Evolutionary conservation across 129 eudicot genomes (phyloP).

Genomic region (Apium graveolens): DNA sequence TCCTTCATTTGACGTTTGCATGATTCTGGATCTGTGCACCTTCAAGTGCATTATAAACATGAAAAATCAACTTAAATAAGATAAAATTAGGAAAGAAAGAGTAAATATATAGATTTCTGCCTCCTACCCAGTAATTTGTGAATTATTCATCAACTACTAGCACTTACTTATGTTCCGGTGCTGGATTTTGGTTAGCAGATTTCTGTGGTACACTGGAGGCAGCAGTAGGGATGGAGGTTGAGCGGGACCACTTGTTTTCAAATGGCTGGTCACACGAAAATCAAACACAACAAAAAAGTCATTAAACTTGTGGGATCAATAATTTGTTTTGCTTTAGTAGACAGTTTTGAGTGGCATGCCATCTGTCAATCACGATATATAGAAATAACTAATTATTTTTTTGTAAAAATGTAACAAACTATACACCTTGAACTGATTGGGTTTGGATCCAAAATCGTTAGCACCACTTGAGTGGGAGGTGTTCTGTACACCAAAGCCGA

Average conservation of each 20-base stretch:
- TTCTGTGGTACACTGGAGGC: constrained; percentile 39
- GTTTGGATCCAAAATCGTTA: constrained; percentile 39
- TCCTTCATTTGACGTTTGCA: constrained; percentile 64
- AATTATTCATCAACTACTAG: constrained; percentile 5
- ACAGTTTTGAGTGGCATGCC: background rate
- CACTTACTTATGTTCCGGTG: constrained; percentile 64
- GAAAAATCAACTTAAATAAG: background rate
- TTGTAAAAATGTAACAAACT: background rate
- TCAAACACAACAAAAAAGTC: background rate
- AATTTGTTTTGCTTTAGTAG: too few relatives aligned
- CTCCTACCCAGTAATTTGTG: background rate
- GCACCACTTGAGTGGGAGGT: constrained; percentile 40
- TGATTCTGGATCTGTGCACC: constrained; percentile 86
- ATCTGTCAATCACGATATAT: background rate
- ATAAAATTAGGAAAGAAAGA: background rate
- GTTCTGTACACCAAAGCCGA: constrained; percentile 88
- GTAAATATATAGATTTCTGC: background rate
- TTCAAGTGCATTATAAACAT: constrained; percentile 28
- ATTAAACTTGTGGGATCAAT: background rate
- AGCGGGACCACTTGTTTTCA: constrained; percentile 88
- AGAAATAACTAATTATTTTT: background rate
- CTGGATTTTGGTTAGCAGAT: constrained; percentile 42
- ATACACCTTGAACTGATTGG: constrained; percentile 63
- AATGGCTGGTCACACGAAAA: constrained; percentile 44
- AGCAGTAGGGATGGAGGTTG: constrained; percentile 29